A percentile compares a stretch with the other conserved stretches of the same genome.
Evolutionary conservation across 2,329 filamentous ascomycete genomes (phyloP).

Genomic region (Davidsoniella virescens): DNA sequence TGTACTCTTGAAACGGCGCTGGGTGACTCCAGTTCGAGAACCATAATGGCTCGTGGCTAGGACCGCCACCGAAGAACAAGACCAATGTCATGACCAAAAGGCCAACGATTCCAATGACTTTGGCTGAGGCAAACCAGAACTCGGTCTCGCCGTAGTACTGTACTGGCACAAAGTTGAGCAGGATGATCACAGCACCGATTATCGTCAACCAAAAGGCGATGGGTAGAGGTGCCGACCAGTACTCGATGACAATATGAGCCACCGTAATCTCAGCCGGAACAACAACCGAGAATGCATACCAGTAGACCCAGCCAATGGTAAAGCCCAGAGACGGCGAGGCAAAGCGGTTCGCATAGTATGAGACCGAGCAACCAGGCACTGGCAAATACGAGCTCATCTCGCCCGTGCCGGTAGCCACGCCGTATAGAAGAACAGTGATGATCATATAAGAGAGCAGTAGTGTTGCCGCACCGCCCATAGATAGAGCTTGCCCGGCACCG

Average conservation of each 20-base stretch:
- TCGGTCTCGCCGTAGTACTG: conserved; percentile 21
- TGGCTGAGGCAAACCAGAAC: conserved; percentile 33
- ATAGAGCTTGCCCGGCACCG: conserved; percentile 13
- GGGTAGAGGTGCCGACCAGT: conserved; percentile 14
- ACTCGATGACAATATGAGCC: conserved; percentile 15
- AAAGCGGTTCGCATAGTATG: conserved; percentile 17
- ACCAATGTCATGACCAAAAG: conserved; percentile 32
- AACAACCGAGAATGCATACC: conserved; percentile 20
- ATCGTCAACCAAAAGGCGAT: conserved; percentile 15
- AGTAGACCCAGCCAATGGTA: conserved; percentile 27
- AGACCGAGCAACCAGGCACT: conserved; percentile 15
- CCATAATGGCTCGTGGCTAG: conserved; percentile 26
- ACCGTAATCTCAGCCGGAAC: conserved; percentile 14
- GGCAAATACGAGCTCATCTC: conserved; percentile 20
- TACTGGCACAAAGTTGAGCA: conserved; percentile 2
- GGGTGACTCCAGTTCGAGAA: conserved; percentile 26
- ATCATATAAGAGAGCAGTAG: conserved; percentile 30
- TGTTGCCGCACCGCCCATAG: conserved; percentile 21
- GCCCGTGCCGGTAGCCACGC: conserved; percentile 30
- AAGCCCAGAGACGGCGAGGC: conserved; percentile 21
- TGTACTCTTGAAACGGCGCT: conserved; percentile 18
- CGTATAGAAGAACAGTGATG: conserved; percentile 37
- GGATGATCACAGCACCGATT: conserved; percentile 14
- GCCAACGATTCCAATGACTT: conserved; percentile 34
- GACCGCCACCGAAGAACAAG: conserved; percentile 31